These are phyloP conservation scores for Albatrellus ellisii DNA, from an alignment of 768 basidiomycete species.

Conservation along the genomic window DNA sequence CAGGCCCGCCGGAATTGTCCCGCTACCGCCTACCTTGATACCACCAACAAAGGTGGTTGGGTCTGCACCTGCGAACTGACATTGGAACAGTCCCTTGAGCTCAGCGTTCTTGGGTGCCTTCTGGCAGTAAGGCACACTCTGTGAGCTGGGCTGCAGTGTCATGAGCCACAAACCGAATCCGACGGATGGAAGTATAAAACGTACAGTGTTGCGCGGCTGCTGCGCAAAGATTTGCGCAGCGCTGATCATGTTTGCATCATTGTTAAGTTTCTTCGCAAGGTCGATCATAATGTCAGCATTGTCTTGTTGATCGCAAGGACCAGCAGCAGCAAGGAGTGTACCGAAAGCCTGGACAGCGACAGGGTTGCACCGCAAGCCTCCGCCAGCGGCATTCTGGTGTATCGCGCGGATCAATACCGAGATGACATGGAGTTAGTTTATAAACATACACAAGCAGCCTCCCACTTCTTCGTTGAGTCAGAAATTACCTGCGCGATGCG, in stretches of 20 bases:
- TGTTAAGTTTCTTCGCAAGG: slow-evolving; percentile 34
- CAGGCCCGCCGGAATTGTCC: slow-evolving; percentile 41
- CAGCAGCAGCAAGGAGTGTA: slow-evolving; percentile 43
- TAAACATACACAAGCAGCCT: slow-evolving; percentile 31
- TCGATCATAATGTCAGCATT: slow-evolving; percentile 36
- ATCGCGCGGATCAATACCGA: not conserved
- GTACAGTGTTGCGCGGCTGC: slow-evolving; percentile 42
- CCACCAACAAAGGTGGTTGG: slow-evolving; percentile 32
- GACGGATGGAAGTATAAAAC: slow-evolving; percentile 7
- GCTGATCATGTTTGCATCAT: slow-evolving; percentile 32
- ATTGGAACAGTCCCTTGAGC: slow-evolving; percentile 43
- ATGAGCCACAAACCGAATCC: not conserved
- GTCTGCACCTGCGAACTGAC: slow-evolving; percentile 38
- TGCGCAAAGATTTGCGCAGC: slow-evolving; percentile 41
- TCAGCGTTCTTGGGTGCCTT: slow-evolving; percentile 36
- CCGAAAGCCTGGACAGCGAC: slow-evolving; percentile 39
- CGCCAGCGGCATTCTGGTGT: slow-evolving; percentile 37
- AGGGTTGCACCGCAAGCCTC: slow-evolving; percentile 42
- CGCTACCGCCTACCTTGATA: slow-evolving; percentile 26
- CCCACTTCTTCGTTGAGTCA: slow-evolving; percentile 29
- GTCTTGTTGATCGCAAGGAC: slow-evolving; percentile 30
- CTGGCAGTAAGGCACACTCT: slow-evolving; percentile 39
- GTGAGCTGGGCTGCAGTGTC: slow-evolving; percentile 24
- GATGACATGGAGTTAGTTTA: not conserved
- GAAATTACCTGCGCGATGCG: slow-evolving; percentile 34